phyloP scores from a whole-genome alignment of 2,329 filamentous ascomycete species.

The Aspergillus fischeri region DNA sequence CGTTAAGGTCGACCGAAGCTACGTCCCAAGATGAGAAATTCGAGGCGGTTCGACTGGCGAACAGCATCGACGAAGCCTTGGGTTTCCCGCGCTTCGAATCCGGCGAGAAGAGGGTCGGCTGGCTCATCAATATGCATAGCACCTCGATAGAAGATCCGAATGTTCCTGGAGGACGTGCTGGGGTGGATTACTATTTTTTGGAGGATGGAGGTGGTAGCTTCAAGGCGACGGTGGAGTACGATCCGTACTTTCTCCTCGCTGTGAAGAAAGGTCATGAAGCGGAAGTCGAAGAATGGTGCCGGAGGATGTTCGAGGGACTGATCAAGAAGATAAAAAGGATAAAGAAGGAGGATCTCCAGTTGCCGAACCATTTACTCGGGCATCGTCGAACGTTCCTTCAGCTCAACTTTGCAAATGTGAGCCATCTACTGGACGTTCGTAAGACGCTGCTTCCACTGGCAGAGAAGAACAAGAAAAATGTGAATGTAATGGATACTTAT shows the following conservation, averaged over 20 bases:
- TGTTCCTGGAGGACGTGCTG: constrained; percentile 76
- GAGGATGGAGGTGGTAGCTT: constrained; percentile 84
- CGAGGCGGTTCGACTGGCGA: constrained; percentile 76
- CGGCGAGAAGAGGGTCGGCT: constrained; percentile 78
- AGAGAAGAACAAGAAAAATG: constrained; percentile 92
- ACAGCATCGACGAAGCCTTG: constrained; percentile 91
- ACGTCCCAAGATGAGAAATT: constrained; percentile 91
- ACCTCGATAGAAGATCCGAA: constrained; percentile 83
- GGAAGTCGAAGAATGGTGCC: constrained; percentile 93
- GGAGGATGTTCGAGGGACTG: constrained; percentile 73
- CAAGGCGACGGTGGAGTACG: constrained; percentile 94
- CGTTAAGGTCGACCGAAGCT: constrained; percentile 69
- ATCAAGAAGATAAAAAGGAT: constrained; percentile 73
- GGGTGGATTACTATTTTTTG: constrained; percentile 96
- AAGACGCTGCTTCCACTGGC: constrained; percentile 84
- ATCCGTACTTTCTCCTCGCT: constrained; percentile 92
- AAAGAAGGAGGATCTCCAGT: constrained; percentile 87
- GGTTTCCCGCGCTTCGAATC: constrained; percentile 90
- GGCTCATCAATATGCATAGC: constrained; percentile 93
- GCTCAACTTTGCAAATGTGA: constrained; percentile 81
- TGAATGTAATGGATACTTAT: constrained; percentile 97
- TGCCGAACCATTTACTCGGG: constrained; percentile 93
- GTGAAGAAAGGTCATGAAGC: constrained; percentile 82
- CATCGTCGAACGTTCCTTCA: constrained; percentile 86
- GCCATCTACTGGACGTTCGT: constrained; percentile 77